Conservation (phyloP, 495 filamentous ascomycete species). For the Immersiella caudata region DNA sequence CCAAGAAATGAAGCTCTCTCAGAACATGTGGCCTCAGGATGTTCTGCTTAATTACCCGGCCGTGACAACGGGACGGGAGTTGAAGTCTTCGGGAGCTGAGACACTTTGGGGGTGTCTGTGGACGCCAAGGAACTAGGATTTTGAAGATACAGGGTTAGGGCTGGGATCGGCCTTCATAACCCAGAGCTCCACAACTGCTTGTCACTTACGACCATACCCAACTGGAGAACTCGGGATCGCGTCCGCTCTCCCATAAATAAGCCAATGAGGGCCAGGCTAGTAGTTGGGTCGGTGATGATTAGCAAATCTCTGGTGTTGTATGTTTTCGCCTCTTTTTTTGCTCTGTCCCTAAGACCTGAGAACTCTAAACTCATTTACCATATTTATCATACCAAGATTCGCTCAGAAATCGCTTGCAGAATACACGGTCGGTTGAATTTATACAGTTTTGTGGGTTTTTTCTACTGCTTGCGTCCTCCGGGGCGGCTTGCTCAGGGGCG, state of each 20-base stretch:
- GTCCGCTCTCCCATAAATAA: constrained; percentile 55
- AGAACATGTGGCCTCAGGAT: not conserved
- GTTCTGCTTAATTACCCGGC: not conserved
- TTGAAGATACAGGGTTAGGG: not conserved
- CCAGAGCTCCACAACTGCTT: not conserved
- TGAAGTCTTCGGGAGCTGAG: not conserved
- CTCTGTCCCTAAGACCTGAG: too few species aligned
- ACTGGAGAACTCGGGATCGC: constrained; percentile 51
- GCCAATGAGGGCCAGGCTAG: constrained; percentile 39
- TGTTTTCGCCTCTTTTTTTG: constrained; percentile 10
- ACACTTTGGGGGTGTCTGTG: not conserved
- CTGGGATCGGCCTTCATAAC: not conserved
- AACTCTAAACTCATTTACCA: too few species aligned
- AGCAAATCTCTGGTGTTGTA: constrained; percentile 36
- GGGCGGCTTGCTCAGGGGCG: too few species aligned
- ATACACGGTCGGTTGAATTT: too few species aligned
- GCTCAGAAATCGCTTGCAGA: too few species aligned
- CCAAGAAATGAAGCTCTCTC: not conserved
- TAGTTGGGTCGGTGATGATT: constrained; percentile 55
- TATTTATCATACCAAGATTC: too few species aligned
- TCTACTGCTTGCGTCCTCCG: too few species aligned
- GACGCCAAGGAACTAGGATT: not conserved
- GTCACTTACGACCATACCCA: constrained; percentile 51
- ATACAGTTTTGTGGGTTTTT: too few species aligned
- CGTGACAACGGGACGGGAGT: not conserved